Conservation (phyloP, 441 rosid genomes). For the Brassica balearica region DNA sequence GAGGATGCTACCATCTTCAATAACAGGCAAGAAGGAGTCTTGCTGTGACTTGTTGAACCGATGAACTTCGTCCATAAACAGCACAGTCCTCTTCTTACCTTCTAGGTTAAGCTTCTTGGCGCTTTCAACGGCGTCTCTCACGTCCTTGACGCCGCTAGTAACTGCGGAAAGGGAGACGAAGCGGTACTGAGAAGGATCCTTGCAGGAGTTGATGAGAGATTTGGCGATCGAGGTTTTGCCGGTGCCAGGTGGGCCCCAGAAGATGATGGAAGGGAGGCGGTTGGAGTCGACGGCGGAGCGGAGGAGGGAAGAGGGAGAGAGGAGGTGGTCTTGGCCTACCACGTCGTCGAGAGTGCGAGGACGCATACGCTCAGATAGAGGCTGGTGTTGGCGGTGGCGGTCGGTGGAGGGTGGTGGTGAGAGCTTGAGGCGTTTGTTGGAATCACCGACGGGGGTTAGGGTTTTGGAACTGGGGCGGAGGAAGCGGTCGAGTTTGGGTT, state of each 20-base stretch:
- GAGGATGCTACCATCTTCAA: conserved; percentile 84
- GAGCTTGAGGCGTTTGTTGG: conserved; percentile 38
- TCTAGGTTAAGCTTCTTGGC: conserved; percentile 59
- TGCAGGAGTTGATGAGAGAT: conserved; percentile 62
- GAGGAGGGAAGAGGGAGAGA: conserved; percentile 58
- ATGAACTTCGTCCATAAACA: conserved; percentile 88
- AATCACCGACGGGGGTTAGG: conserved; percentile 10
- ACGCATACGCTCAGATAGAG: conserved; percentile 84
- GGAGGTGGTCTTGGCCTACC: conserved; percentile 76
- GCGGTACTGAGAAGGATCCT: conserved; percentile 51
- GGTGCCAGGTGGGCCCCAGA: conserved; percentile 91
- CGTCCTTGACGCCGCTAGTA: conserved; percentile 81
- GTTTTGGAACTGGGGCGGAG: conserved; percentile 32
- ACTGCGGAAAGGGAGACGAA: conserved; percentile 74
- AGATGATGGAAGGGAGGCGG: conserved; percentile 70
- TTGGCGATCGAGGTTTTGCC: conserved; percentile 85
- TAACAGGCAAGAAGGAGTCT: conserved; percentile 86
- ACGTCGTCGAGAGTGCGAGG: conserved; percentile 68
- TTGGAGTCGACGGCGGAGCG: conserved; percentile 61
- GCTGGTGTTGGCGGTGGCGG: conserved; percentile 43
- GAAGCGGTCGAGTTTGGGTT: conserved; percentile 45
- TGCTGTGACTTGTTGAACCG: conserved; percentile 86
- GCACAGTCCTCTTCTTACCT: conserved; percentile 58
- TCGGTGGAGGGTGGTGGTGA: conserved; percentile 23
- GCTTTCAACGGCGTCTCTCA: conserved; percentile 71